Base-by-base conservation (phyloP, 257 asterid genomes). In the Scutellaria baicalensis region DNA sequence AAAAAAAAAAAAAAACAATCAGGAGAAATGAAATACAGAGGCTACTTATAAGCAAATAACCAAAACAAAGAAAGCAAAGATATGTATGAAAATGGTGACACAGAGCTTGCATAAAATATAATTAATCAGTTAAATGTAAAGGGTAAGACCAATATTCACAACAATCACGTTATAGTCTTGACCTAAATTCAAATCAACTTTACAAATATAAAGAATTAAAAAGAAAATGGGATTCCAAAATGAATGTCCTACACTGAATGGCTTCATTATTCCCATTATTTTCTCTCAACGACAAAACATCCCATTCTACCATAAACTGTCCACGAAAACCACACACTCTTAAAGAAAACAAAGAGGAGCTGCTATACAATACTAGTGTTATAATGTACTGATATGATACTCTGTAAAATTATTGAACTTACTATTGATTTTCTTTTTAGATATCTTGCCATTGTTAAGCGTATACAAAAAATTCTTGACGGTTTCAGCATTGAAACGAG, bases 361-460 rank as follows among this genome's bases (percentile, higher is more conserved):
- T 49, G 12, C 23, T 49, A 16, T 33, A 17, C 21, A 71, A 57
- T 11, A 27, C 60, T 20, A 31, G 10, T 35, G 38, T 62, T 51
- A 36, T 38, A 36, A 42, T 9, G 43, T 9, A 51, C 66, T 36
- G 40, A 69, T 73, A 23, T 42, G 57, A 75, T 76, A 45, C 48
- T 18, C 11, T 39, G 13, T 48, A 67, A 14, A 14, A 51, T 50
- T 52, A n/a, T 9, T 23, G 13, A 76, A 82, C 97, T 86, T 77
- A 91, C 99, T 66, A 72, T 91, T 94, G 83, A 91, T 70, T 75
- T 88, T 94, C 90, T 91, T 91, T 82, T 89, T 91, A 9, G 97
- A 35, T 77, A 94, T 91, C 80, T 86, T 87, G 76, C 96, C 87
- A 62, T 86, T 64, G 64, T 94, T 94, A 76, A 89, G 91, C 11